Conservation (phyloP, 306 rosid genomes). For the Bauhinia variegata region DNA sequence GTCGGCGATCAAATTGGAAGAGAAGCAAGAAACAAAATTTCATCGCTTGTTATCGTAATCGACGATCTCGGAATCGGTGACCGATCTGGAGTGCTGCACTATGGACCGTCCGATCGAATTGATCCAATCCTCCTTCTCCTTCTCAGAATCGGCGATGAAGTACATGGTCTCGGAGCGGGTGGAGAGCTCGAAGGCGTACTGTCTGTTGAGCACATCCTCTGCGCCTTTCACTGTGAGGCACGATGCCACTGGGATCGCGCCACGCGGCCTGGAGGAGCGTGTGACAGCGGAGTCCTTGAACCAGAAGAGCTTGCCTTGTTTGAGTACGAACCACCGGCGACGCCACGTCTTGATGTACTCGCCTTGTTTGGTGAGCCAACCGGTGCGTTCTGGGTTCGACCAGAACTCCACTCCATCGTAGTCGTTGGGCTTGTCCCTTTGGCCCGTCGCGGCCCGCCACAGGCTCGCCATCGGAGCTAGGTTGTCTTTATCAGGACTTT, state of each 20-base stretch:
- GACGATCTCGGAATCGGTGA: slow-evolving; percentile 66
- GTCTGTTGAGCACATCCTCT: slow-evolving; percentile 55
- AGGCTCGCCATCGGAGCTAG: slow-evolving; percentile 33
- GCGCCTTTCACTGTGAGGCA: slow-evolving; percentile 66
- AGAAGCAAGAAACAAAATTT: neutral
- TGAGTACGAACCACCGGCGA: slow-evolving; percentile 21
- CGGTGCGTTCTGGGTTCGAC: slow-evolving; percentile 41
- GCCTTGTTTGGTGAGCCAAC: slow-evolving; percentile 18
- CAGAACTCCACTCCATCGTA: slow-evolving; percentile 45
- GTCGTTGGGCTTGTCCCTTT: slow-evolving; percentile 24
- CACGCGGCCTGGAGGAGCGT: slow-evolving; percentile 35
- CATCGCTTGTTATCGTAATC: slow-evolving; percentile 65
- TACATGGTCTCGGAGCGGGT: slow-evolving; percentile 60
- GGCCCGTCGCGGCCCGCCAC: slow-evolving; percentile 48
- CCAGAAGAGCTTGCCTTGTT: slow-evolving; percentile 4
- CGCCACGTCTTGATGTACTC: slow-evolving; percentile 26
- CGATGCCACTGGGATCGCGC: slow-evolving; percentile 49
- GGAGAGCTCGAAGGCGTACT: slow-evolving; percentile 56
- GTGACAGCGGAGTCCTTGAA: slow-evolving; percentile 31
- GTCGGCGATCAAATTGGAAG: neutral
- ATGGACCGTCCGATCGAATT: slow-evolving; percentile 69
- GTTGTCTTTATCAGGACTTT: neutral
- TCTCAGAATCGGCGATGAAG: slow-evolving; percentile 66
- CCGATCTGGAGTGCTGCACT: slow-evolving; percentile 71
- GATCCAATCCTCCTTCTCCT: slow-evolving; percentile 74